A percentile compares a stretch with the other conserved stretches of the same genome.
Evolutionary conservation across 345 rosid species (phyloP).

Genomic region (Microcos paniculata): DNA sequence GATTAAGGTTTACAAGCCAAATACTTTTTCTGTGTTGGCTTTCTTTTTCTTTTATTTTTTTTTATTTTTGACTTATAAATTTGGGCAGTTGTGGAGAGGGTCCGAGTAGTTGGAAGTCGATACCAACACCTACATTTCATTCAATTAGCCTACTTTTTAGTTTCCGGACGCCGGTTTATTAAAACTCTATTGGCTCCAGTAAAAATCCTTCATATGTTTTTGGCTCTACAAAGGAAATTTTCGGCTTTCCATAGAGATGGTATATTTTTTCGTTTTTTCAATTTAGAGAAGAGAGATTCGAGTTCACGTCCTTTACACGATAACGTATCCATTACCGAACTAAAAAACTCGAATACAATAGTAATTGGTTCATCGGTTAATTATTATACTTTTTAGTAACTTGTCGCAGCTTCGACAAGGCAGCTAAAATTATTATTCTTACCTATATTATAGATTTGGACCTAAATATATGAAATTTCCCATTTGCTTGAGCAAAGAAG

Average conservation of each 20-base stretch:
- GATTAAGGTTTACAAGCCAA: background rate
- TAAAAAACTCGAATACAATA: too few species aligned
- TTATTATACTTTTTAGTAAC: too few species aligned
- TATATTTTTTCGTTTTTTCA: too few species aligned
- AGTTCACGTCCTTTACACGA: too few species aligned
- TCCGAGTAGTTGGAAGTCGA: slow-evolving; percentile 57
- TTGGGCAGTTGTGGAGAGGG: slow-evolving; percentile 39
- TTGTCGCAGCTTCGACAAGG: background rate
- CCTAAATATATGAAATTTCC: background rate
- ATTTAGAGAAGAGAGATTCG: too few species aligned
- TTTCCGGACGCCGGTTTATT: slow-evolving; percentile 29
- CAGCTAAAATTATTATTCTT: background rate
- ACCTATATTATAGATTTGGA: background rate
- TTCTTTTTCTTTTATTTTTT: background rate
- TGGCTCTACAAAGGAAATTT: too few species aligned
- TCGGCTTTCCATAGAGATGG: too few species aligned
- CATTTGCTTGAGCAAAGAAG: background rate
- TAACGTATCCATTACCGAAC: too few species aligned
- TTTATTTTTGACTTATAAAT: slow-evolving; percentile 12
- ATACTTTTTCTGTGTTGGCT: background rate
- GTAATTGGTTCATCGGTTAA: too few species aligned
- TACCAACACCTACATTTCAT: slow-evolving; percentile 38
- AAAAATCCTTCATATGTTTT: background rate
- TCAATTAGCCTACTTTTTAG: slow-evolving; percentile 63
- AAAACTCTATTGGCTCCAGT: background rate